Evolutionary conservation across 176 grass and related monocot genomes (phyloP), one percentile per base, ranked within the genome.

Genomic region (Cenchrus purpureus): DNA sequence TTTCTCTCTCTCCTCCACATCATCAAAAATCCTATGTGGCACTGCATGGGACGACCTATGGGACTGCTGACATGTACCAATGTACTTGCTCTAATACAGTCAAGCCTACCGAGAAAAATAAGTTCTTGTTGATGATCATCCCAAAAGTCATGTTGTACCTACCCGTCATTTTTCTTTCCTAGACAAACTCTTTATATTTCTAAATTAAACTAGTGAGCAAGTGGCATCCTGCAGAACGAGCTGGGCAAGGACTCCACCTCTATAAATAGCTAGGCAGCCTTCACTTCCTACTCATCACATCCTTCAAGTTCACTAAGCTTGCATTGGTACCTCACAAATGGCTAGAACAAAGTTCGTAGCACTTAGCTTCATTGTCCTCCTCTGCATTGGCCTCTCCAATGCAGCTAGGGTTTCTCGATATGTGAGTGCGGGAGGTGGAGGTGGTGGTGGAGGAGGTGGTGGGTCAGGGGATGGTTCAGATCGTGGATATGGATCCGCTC

Each of bases 181-280:
- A 4, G 13, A 8, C 3, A 13, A 43, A 68, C 15, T 4, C 34
- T 3, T 1, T 5, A 56, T 10, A 40, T 76, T 43, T 58, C 1
- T 3, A 68, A 20, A 56, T 8, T 11, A 60, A 60, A 12, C 49
- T 51, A 57, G 2, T 44, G 17, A 44, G 65, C 51, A 56, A 58
- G 49, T 65, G 3, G 0, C 19, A 14, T 12, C 10, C 53, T 55
- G 79, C 53, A 43, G 37, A 40, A 40, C 37, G 2, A 40, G 37
- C 37, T 40, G 37, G 37, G 37, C 37, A 40, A 6, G 37, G n/a
- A 13, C 67, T 49, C 14, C 51, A 12, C 8, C 32, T 10, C 53
- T 82, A 82, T 82, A 82, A 82, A 82, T 82, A 82, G 2, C 13
- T n/a, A 48, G 12, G 40, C 54, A 19, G n/a, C 9, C 14, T 71